Evolutionary conservation across 495 filamentous ascomycete species (phyloP).

Genomic region (Lentithecium fluviatile): DNA sequence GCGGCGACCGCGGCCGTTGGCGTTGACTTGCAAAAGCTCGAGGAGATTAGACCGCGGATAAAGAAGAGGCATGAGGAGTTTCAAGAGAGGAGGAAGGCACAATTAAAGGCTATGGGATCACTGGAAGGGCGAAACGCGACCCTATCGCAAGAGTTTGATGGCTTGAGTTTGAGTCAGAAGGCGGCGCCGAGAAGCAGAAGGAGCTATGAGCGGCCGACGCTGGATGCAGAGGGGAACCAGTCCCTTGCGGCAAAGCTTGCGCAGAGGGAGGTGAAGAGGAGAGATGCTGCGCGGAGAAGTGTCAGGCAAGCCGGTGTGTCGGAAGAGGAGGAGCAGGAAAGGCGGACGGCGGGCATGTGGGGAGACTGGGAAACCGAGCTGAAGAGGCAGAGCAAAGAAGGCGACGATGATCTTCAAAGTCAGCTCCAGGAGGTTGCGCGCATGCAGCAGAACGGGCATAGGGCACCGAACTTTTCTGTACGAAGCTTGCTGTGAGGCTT

Average conservation of each 20-base stretch:
- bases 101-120: conserved; percentile 38
- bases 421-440: conserved; percentile 28
- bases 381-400: conserved; percentile 29
- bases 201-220: conserved; percentile 24
- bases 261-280: conserved; percentile 67
- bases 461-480: conserved; percentile 13
- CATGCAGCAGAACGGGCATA: conserved; percentile 22
- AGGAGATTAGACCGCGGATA: conserved; percentile 65
- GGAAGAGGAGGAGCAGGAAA: conserved; percentile 46
- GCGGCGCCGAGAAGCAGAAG: conserved; percentile 16
- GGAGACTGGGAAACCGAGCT: conserved; percentile 54
- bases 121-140: conserved; percentile 20
- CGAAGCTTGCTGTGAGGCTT: not conserved
- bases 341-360: conserved; percentile 52
- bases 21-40: conserved; percentile 57
- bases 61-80: conserved; percentile 63
- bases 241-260: conserved; percentile 78
- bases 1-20: conserved; percentile 56
- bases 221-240: conserved; percentile 69
- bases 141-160: conserved; percentile 19
- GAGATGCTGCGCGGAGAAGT: conserved; percentile 59
- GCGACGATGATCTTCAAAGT: conserved; percentile 39
- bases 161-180: conserved; percentile 1
- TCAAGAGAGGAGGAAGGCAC: conserved; percentile 44
- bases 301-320: conserved; percentile 55